phyloP scores from a whole-genome alignment of 2,329 filamentous ascomycete species.

The Cytospora chrysosperma region DNA sequence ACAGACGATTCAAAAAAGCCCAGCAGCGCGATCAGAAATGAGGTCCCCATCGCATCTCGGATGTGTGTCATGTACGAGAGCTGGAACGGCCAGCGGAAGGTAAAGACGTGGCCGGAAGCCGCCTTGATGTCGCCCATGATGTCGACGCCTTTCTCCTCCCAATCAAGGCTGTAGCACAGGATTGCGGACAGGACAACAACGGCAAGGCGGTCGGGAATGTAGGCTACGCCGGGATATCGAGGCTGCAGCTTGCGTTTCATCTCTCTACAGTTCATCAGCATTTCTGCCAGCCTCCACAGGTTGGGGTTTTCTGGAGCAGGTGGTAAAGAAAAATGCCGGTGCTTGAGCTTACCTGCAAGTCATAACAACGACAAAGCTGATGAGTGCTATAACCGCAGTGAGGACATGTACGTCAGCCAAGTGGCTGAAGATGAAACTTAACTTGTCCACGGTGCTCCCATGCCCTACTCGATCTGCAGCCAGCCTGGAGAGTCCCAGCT shows the following conservation, averaged over 20 bases:
- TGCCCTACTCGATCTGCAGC: slow-evolving; percentile 70
- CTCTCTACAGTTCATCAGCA: slow-evolving; percentile 51
- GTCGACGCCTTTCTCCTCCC: slow-evolving; percentile 77
- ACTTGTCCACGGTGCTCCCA: slow-evolving; percentile 82
- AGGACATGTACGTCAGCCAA: slow-evolving; percentile 65
- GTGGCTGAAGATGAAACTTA: slow-evolving; percentile 74
- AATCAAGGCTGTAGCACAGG: slow-evolving; percentile 72
- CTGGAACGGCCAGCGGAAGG: slow-evolving; percentile 84
- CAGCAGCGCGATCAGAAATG: slow-evolving; percentile 88
- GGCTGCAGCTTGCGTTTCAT: slow-evolving; percentile 79
- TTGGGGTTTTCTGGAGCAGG: not conserved
- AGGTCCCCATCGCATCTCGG: slow-evolving; percentile 82
- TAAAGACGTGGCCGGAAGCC: slow-evolving; percentile 67
- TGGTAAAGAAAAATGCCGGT: no score
- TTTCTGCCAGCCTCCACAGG: not conserved
- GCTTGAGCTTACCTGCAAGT: slow-evolving; percentile 65
- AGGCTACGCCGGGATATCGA: slow-evolving; percentile 76
- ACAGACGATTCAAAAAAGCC: slow-evolving; percentile 99
- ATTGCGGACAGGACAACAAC: slow-evolving; percentile 85
- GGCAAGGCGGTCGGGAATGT: slow-evolving; percentile 86
- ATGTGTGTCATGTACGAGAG: slow-evolving; percentile 76
- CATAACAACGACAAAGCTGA: slow-evolving; percentile 87
- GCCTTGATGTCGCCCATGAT: slow-evolving; percentile 81
- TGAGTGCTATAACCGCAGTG: slow-evolving; percentile 73
- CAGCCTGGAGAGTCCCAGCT: slow-evolving; percentile 71